These are phyloP conservation scores for Ustilago cynodontis DNA, from an alignment of 1,284 basidiomycete species.

Conservation along the genomic window DNA sequence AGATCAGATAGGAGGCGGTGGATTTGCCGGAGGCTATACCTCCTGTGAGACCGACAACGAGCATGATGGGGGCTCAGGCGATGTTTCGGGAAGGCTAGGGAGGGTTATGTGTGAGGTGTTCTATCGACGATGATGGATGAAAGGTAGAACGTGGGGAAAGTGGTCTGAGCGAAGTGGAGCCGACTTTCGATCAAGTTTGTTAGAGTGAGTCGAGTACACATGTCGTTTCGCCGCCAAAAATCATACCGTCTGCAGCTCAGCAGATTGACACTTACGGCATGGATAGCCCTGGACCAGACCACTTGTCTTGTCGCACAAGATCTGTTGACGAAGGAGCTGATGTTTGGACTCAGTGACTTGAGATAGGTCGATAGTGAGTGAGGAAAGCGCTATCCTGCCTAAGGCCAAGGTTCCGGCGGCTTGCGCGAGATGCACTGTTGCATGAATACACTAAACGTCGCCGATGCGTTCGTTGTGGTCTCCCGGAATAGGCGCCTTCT, in stretches of 20 bases:
- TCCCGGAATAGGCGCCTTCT: no score
- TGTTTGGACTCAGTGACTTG: no score
- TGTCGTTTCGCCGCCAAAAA: background rate
- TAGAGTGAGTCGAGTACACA: background rate
- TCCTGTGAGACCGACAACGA: conserved; percentile 91
- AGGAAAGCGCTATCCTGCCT: background rate
- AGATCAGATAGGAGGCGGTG: conserved; percentile 84
- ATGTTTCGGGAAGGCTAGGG: no score
- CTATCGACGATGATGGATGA: background rate
- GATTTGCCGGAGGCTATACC: conserved; percentile 92
- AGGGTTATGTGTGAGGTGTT: background rate
- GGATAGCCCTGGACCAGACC: background rate
- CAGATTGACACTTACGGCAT: no score
- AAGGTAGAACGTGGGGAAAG: background rate
- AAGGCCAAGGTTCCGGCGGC: background rate
- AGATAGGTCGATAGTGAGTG: no score
- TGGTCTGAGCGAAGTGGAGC: conserved; percentile 16
- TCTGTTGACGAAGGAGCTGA: background rate
- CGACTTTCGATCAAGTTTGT: background rate
- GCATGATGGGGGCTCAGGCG: conserved; percentile 9
- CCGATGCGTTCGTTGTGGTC: no score
- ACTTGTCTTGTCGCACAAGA: background rate
- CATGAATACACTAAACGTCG: no score
- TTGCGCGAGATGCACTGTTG: background rate
- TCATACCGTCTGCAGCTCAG: background rate